Evolutionary conservation across 2,329 filamentous ascomycete genomes (phyloP), one percentile per base, ranked within the genome.

Genomic region (Paradendryphiella salina): DNA sequence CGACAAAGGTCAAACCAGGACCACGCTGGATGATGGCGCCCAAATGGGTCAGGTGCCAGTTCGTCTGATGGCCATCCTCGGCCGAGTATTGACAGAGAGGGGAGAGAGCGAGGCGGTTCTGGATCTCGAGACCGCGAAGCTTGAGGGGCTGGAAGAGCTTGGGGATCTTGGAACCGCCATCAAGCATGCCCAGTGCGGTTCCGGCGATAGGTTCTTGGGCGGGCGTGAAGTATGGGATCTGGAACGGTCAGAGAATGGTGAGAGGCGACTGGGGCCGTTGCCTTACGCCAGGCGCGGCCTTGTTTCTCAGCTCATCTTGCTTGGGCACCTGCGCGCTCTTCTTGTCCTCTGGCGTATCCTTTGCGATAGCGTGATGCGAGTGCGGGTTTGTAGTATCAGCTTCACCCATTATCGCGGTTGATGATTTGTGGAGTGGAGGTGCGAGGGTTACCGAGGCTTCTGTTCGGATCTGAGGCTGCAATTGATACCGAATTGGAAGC

Each of bases 21-120:
- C 92, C 92, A 48, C 87, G 84, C 51, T 87, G 79, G 17, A 89
- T 82, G 61, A 91, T 91, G 54, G 89, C 86, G 49, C 90, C 89
- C 20, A 93, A 79, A 66, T 96, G 91, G 13, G 90, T 85, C 41
- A 93, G 77, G 72, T 96, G 90, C 82, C 85, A 96, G 69, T 88
- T 81, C 1, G 88, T 92, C 57, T 87, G 77, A 72, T 93, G 87
- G 32, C 92, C 85, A 67, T 87, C 81, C 36, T 85, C 67, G 11
- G 85, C 82, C 5, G 80, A 83, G 73, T 88, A 88, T 69, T 88
- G 85, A 70, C 85, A 88, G 3, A 63, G 51, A 11, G 64, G 60
- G 14, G 72, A 58, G 62, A 79, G 77, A 59, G 83, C 80, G 57
- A 87, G 84, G 58, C 85, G 82, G 71, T 87, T 88, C 57, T 85